Base-by-base conservation (phyloP, 1,284 basidiomycete species). In the Sphagnurus paluster region DNA sequence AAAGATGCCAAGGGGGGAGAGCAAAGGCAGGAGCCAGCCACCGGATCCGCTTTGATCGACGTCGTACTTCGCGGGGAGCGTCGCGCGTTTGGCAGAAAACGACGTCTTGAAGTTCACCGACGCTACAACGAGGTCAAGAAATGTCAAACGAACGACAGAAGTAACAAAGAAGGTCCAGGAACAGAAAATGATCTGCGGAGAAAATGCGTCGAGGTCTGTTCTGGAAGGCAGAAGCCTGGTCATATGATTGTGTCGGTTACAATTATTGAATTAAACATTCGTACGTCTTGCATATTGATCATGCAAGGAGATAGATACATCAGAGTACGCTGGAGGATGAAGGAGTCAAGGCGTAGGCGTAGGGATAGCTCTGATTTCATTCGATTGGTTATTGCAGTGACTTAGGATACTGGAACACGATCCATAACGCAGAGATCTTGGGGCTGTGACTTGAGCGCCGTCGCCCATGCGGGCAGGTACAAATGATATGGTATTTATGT, bases 121-220 rank as follows among this genome's bases (percentile, higher is more conserved):
- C 16, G 34, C 29, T 36, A 28, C 38, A 47, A 45, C 52, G 23
- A 43, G 50, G 21, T 30, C 39, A 47, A 23, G 28, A 11, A 36
- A 52, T 57, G 56, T 45, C 56, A 57, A 48, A 42, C 17, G 30
- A 14, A 23, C 24, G 37, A 49, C 48, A 16, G 37, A 46, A 39
- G 24, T 13, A 29, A 19, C 40, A 50, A 46, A 45, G 56, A 53
- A 54, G 54, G 40, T 50, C 34, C 28, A 50, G 48, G 50, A 21
- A 44, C 48, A 42, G 30, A 40, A 43, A 49, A 42, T 13, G 52
- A 57, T 57, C 52, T 50, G 49, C 52, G 54, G 49, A 46, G 52
- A 38, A 50, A 49, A 40, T 39, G 49, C 46, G 46, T 42, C 28
- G 20, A 19, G 19, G 34, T 11, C 26, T n/a, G 21, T 53, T 39